Evolutionary conservation across 306 rosid genomes (phyloP), one percentile per base, ranked within the genome.

Genomic region (Delonix regia): DNA sequence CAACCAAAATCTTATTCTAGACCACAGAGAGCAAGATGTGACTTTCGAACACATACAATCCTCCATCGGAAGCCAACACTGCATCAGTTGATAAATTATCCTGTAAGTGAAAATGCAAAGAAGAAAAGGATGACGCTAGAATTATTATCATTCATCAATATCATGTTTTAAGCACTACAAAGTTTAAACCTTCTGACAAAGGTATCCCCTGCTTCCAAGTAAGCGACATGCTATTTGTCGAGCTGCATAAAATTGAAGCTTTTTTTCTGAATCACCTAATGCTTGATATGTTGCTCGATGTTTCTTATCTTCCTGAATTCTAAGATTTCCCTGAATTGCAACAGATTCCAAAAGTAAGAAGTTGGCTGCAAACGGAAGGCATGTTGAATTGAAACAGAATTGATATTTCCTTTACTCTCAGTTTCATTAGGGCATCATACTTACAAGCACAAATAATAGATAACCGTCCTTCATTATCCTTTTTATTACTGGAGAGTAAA

Each of bases 41-140:
- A 94, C 57, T 78, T 87, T 84, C 2, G 88, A 88, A 78, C 99
- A 94, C 95, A 92, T 92, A 53, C 97, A 94, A 81, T 94, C 99
- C 87, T 92, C 95, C 77, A 62, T 48, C 38, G 97, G 86, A 65
- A 94, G 97, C 99, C 99, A 94, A 49, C 99, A 94, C 99, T 94
- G 77, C 73, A 86, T 55, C 80, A 64, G 47, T 39, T 10, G 44
- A 53, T 47, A 51, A 81, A 39, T 22, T 22, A 48, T 48, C 24
- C 52, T 4, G 18, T 28, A 69, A 56, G 22, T 44, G 65, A 71
- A 55, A 71, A 36, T 36, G 9, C 55, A 70, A 65, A 76, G 22
- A 16, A 41, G 27, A 73, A 25, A 30, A 72, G 4, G 34, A 47
- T 39, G 51, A 79, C 42, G 63, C 59, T 27, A 30, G 25, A 78